Conservation (phyloP, 257 asterid genomes). For the Salvia splendens region DNA sequence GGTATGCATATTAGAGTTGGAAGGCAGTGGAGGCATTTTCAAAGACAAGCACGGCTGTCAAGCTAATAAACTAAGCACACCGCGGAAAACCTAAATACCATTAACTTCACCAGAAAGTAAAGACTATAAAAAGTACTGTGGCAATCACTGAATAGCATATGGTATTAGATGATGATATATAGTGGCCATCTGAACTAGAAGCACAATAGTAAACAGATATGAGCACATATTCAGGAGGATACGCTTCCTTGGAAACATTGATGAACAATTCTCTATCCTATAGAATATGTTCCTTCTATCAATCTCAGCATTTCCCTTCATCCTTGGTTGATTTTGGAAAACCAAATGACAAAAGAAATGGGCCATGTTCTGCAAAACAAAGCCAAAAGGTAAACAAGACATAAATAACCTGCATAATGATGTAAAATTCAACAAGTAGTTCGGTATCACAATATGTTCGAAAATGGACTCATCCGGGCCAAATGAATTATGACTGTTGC, state of each 20-base stretch:
- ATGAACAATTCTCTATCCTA: constrained; percentile 51
- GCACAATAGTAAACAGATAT: constrained; percentile 27
- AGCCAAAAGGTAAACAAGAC: constrained; percentile 24
- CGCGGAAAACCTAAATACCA: not conserved
- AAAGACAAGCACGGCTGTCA: constrained; percentile 14
- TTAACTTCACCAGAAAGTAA: not conserved
- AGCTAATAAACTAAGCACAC: constrained; percentile 5
- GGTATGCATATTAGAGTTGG: constrained; percentile 11
- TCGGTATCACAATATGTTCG: not conserved
- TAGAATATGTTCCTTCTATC: constrained; percentile 59
- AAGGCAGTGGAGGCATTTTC: constrained; percentile 16
- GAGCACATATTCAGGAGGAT: constrained; percentile 50
- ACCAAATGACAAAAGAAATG: constrained; percentile 62
- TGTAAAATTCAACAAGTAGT: not conserved
- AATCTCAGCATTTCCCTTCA: constrained; percentile 56
- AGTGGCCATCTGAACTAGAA: constrained; percentile 2
- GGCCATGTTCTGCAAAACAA: constrained; percentile 47
- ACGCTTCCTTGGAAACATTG: constrained; percentile 73
- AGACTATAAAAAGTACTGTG: not conserved
- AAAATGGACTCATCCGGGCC: constrained; percentile 1
- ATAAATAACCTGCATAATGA: constrained; percentile 4
- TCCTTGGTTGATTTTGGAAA: constrained; percentile 42
- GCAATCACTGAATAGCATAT: not conserved
- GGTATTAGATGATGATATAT: constrained; percentile 1
- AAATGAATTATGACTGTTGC: constrained; percentile 2